Base-by-base conservation (phyloP, 345 rosid genomes). In the Gossypium australe region DNA sequence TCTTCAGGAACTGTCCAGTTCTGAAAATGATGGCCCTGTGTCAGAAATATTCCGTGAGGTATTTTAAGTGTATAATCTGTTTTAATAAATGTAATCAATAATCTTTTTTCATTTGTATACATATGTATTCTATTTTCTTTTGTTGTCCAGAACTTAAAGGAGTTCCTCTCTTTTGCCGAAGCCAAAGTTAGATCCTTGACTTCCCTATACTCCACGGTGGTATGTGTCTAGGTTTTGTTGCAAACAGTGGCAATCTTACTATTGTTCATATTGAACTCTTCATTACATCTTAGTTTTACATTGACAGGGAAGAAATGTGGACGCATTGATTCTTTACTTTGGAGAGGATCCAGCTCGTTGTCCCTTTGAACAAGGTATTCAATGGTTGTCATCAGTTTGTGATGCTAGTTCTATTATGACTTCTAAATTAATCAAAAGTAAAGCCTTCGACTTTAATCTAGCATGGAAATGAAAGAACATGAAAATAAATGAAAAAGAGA, bases 301-400 rank as follows among this genome's bases (percentile, higher is more conserved):
- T 71, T 41, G 63, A 56, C 89, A 92, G 97, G 98, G 98, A 55
- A 87, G 90, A 82, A 91, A 89, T 71, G 94, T 87, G 57, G 98
- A 94, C 83, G 88, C 93, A 51, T 82, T 93, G 81, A 91, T 93
- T 80, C 87, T 91, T 79, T 94, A 94, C 79, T 94, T 93, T 75
- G 98, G 98, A 65, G 98, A 94, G 86, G 97, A 92, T 85, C 98
- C 98, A 48, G 90, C 94, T 48, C 90, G 92, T 34, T 94, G 93
- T 61, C 89, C 96, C 65, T 92, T 92, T 48, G 98, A 94, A 80
- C 98, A 94, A 89, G 98, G 97, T 94, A 73, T 45, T 67, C 65
- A 11, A 34, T 52, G 38, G 2, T 38, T 4, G 49, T 16, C 48
- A 53, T 72, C 52, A 9, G 41, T 69, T 52, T 65, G 45, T 55